Evolutionary conservation across 768 basidiomycete species (phyloP), one percentile per base, ranked within the genome.

Genomic region (Leccinum olivaceopallidum): DNA sequence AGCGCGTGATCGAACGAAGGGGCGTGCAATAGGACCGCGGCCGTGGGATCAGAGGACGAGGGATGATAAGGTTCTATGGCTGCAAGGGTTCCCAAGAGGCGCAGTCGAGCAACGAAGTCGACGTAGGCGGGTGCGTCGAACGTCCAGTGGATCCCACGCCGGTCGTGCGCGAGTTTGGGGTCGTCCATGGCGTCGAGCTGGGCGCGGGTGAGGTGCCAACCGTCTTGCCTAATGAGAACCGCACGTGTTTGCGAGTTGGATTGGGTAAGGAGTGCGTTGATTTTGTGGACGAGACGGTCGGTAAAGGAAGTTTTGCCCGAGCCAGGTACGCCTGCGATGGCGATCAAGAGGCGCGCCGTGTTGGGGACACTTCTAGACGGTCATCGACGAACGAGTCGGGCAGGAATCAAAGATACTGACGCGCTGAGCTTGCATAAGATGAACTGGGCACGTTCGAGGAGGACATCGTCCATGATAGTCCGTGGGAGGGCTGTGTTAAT

Each of bases 71-170:
- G 7, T n/a, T 24, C 26, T 13, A 13, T 7, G 8, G 6, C 2
- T 1, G 9, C n/a, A 32, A 6, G 9, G 8, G 73, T 42, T 12
- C n/a, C n/a, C 26, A 76, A 77, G 34, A 72, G 57, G 20, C 85
- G 83, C 9, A 97, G 76, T 13, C 77, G 70, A 16, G 74, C 75
- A 13, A 95, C 76, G 66, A 95, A 95, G 0, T 78, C 67, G 57
- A 86, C 81, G 72, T 94, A 97, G 26, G 80, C 78, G n/a, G 71
- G 64, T 6, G 83, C 86, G 65, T 97, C 88, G 68, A 98, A 98
- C 2, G 95, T 97, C 90, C 94, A 96, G 65, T 94, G 90, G 14
- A 82, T 87, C 3, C 95, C 95, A 22, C 95, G 84, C 51, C 92
- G 75, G 60, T 88, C 88, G 65, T 89, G 85, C 0, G 95, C 94